phyloP scores from a whole-genome alignment of 2,329 filamentous ascomycete species.

The Dendrostoma leiphaemia region DNA sequence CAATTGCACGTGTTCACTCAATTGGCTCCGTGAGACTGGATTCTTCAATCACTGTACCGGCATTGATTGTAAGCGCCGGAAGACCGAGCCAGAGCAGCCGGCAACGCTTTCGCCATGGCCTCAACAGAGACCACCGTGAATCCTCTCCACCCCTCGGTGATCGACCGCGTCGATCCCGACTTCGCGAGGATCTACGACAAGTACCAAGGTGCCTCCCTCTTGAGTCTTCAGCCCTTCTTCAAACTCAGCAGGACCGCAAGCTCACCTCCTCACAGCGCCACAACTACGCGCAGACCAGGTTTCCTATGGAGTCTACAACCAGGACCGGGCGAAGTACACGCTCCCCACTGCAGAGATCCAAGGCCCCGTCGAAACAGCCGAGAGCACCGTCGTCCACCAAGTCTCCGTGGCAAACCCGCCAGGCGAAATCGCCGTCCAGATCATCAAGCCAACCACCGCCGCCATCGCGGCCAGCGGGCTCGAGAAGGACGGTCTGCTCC shows the following conservation, averaged over 20 bases:
- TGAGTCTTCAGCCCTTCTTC: neutral
- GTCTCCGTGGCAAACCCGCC: conserved; percentile 3
- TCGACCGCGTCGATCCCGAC: conserved; percentile 34
- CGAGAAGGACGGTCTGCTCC: conserved; percentile 1
- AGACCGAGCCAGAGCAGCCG: too few species aligned
- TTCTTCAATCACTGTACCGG: too few species aligned
- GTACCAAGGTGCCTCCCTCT: conserved; percentile 29
- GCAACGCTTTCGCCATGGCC: neutral
- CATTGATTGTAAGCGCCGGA: too few species aligned
- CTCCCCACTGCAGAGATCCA: conserved; percentile 10
- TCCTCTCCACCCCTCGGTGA: conserved; percentile 34
- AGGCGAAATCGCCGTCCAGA: conserved; percentile 13
- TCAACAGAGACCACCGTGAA: conserved; percentile 26
- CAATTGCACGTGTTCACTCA: too few species aligned
- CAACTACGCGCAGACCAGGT: conserved; percentile 15
- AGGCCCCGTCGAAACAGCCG: conserved; percentile 2
- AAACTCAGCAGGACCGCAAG: neutral
- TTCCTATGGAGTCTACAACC: conserved; percentile 14
- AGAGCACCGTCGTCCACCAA: neutral
- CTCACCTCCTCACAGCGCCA: conserved; percentile 1
- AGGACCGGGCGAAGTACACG: conserved; percentile 15
- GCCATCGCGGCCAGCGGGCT: conserved; percentile 4
- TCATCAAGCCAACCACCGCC: conserved; percentile 7
- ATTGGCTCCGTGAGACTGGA: too few species aligned
- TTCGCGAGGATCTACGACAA: conserved; percentile 37